Conservation (phyloP, 352 stramenopile genomes). For the Globisporangium lucens region DNA sequence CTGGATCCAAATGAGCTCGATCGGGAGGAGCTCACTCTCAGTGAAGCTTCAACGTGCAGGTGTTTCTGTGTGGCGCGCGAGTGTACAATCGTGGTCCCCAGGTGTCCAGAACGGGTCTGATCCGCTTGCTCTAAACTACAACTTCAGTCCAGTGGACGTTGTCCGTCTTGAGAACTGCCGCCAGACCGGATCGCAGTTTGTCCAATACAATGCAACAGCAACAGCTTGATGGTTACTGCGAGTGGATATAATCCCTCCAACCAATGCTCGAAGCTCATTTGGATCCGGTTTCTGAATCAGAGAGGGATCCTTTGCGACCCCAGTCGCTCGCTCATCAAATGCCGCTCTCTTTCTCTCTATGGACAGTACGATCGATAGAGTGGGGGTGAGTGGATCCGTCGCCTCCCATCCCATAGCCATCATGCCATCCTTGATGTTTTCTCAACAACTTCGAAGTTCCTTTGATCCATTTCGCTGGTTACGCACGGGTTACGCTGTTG, state of each 20-base stretch:
- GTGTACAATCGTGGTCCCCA: neutral
- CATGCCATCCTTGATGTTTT: neutral
- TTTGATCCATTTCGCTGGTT: neutral
- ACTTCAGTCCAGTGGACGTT: neutral
- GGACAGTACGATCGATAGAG: neutral
- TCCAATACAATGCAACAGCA: neutral
- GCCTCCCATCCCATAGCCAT: neutral
- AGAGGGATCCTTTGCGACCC: neutral
- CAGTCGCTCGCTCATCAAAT: neutral
- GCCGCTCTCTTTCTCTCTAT: neutral
- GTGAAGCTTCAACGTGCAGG: neutral
- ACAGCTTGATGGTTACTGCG: too few relatives aligned
- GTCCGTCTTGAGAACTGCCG: too few relatives aligned
- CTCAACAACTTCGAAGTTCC: neutral
- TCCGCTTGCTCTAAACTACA: neutral
- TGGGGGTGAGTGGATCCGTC: neutral
- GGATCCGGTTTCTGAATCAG: neutral
- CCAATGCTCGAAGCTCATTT: neutral
- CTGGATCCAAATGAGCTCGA: neutral
- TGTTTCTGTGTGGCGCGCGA: neutral
- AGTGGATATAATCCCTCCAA: neutral
- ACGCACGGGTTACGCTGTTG: neutral
- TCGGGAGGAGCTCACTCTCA: neutral
- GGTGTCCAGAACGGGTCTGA: constrained; percentile 1
- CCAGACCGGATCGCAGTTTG: neutral